Base-by-base conservation (phyloP, 106 monocot genomes). In the Apostasia ramifera region DNA sequence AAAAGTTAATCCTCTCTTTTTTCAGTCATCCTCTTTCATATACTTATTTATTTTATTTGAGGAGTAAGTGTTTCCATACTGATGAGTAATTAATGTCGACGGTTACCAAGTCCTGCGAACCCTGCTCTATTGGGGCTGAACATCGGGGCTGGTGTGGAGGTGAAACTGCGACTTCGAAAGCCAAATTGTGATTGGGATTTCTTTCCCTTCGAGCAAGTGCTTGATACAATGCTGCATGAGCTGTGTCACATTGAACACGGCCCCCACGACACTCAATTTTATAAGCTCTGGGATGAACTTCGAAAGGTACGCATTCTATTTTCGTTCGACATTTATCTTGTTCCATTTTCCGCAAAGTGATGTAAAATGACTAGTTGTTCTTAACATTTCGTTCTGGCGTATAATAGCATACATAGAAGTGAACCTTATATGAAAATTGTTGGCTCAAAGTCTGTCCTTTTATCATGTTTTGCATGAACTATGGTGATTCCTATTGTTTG, bases 201-300 rank as follows among this genome's bases (percentile, higher is more conserved):
- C 84, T 74, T 88, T 61, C 82, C 95, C 5, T 92, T 89, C 52
- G 91, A 95, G 71, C 80, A 91, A 78, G 84, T 95, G 45, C 91
- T 95, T 15, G 95, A 95, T 52, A 91, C 95, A 15, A 95, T 95
- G 95, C 82, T 95, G 2, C 95, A 91, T 68, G 95, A 95, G 73
- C 88, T 92, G 40, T 95, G 88, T 66, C 95, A 91, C 66, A 92
- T 79, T 37, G 71, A 68, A 60, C 84, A 84, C 8, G 95, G 88
- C 2, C 95, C 95, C 4, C 95, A 95, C 63, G 79, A 89, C 49
- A 86, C 91, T 5, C 75, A 69, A 9, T 95, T 95, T 59, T 95
- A 95, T 76, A 88, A 89, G 79, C 86, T 95, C 50, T 95, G 95
- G 95, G 95, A 95, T 74, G 95, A 89, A 61, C 73, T 95, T 12